A percentile compares a stretch with the other conserved stretches of the same genome.
phyloP scores from a whole-genome alignment of 2,329 filamentous ascomycete genomes.

The Zymoseptoria passerinii region DNA sequence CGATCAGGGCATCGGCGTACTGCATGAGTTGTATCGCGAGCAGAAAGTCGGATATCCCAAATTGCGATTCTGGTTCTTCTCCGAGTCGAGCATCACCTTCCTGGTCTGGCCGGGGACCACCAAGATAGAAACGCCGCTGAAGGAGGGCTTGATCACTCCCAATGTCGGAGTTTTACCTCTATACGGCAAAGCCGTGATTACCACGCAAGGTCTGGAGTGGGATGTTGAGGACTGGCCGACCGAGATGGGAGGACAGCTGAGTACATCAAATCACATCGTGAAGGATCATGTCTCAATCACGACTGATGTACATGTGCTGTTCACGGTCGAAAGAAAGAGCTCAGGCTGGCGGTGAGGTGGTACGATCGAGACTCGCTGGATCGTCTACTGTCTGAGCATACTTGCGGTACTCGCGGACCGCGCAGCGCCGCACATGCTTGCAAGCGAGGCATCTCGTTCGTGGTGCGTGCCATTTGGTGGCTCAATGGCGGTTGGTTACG shows the following conservation, averaged over 20 bases:
- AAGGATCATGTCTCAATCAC: slow-evolving; percentile 33
- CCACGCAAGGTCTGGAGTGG: slow-evolving; percentile 78
- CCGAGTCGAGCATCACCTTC: slow-evolving; percentile 73
- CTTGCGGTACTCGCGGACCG: no score
- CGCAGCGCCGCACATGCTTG: no score
- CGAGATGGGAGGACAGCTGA: slow-evolving; percentile 41
- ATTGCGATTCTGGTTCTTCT: slow-evolving; percentile 64
- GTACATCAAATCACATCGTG: slow-evolving; percentile 43
- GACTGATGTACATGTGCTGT: slow-evolving; percentile 38
- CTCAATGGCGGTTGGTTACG: no score
- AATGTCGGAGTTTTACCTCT: slow-evolving; percentile 83
- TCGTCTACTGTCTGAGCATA: no score
- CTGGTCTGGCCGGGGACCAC: slow-evolving; percentile 64
- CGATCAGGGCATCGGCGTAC: slow-evolving; percentile 81
- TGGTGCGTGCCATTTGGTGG: no score
- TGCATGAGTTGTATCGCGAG: slow-evolving; percentile 69
- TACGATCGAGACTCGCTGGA: not conserved
- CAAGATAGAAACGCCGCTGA: slow-evolving; percentile 53
- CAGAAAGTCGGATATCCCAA: slow-evolving; percentile 34
- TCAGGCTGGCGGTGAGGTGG: not conserved
- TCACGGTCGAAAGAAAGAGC: slow-evolving; percentile 36
- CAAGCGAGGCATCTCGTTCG: no score
- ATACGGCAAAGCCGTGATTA: slow-evolving; percentile 68
- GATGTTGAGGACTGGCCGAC: slow-evolving; percentile 76
- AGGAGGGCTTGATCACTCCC: slow-evolving; percentile 53